These are phyloP conservation scores for Vicia sativa DNA, from an alignment of 306 rosid genomes.

Conservation along the genomic window DNA sequence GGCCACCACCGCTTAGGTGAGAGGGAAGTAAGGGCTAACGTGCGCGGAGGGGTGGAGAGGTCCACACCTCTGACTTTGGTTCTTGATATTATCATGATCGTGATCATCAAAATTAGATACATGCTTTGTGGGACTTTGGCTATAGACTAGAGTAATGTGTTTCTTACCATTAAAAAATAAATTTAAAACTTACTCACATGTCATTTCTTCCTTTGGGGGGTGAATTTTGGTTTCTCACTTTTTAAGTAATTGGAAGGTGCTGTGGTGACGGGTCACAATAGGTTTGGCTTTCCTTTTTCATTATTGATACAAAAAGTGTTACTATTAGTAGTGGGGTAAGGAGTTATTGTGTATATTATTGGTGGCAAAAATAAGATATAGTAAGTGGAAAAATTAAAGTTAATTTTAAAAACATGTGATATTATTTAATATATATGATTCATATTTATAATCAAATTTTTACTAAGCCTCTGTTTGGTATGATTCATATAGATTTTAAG, in stretches of 20 bases:
- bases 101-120: slow-evolving; percentile 22
- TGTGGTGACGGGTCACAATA: too few species aligned
- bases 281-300: too few species aligned
- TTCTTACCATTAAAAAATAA: not conserved
- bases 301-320: too few species aligned
- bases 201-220: not conserved
- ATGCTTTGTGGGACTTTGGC: slow-evolving; percentile 30
- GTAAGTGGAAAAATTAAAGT: too few species aligned
- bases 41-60: slow-evolving; percentile 45
- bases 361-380: too few species aligned
- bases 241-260: not conserved
- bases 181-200: not conserved
- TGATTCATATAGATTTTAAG: too few species aligned
- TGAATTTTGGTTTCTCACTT: not conserved
- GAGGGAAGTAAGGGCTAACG: slow-evolving; percentile 34
- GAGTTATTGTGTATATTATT: too few species aligned
- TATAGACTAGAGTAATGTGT: not conserved
- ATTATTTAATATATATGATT: too few species aligned
- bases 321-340: too few species aligned
- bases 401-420: too few species aligned
- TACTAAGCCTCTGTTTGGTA: too few species aligned
- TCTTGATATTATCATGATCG: not conserved
- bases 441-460: too few species aligned
- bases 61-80: slow-evolving; percentile 40
- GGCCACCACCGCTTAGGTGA: slow-evolving; percentile 43